These are phyloP conservation scores for Russula sp. DNA, from an alignment of 768 basidiomycete genomes.

Conservation along the genomic window DNA sequence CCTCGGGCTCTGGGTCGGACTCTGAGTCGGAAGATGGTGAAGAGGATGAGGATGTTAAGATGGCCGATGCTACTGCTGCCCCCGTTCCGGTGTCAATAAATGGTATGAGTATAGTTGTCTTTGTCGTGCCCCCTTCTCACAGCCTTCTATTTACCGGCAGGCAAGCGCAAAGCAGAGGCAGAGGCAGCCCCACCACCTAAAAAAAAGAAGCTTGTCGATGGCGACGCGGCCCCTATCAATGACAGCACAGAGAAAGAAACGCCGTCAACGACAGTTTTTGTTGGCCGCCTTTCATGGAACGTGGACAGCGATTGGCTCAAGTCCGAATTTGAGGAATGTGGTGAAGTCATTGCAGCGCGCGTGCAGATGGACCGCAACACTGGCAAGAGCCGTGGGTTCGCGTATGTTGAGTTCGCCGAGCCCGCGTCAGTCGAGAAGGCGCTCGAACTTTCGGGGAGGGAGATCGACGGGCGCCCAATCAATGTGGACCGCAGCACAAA, in stretches of 20 bases:
- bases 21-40: conserved; percentile 26
- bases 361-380: conserved; percentile 80
- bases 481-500: conserved; percentile 74
- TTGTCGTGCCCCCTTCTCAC: conserved; percentile 6
- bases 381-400: conserved; percentile 81
- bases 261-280: conserved; percentile 63
- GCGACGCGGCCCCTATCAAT: conserved; percentile 41
- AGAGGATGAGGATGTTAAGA: conserved; percentile 53
- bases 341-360: conserved; percentile 84
- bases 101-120: conserved; percentile 5
- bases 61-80: conserved; percentile 40
- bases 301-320: conserved; percentile 95
- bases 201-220: conserved; percentile 74
- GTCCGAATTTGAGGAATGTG: conserved; percentile 82
- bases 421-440: conserved; percentile 74
- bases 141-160: conserved; percentile 28
- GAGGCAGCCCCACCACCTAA: conserved; percentile 57
- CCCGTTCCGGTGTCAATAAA: conserved; percentile 29
- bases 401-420: conserved; percentile 73
- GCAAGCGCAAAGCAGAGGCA: conserved; percentile 80
- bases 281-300: conserved; percentile 92
- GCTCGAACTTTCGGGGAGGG: conserved; percentile 70
- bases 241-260: conserved; percentile 40
- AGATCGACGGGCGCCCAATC: conserved; percentile 88
- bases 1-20: conserved; percentile 26